Conservation (phyloP, 306 rosid genomes). For the Mucuna pruriens region DNA sequence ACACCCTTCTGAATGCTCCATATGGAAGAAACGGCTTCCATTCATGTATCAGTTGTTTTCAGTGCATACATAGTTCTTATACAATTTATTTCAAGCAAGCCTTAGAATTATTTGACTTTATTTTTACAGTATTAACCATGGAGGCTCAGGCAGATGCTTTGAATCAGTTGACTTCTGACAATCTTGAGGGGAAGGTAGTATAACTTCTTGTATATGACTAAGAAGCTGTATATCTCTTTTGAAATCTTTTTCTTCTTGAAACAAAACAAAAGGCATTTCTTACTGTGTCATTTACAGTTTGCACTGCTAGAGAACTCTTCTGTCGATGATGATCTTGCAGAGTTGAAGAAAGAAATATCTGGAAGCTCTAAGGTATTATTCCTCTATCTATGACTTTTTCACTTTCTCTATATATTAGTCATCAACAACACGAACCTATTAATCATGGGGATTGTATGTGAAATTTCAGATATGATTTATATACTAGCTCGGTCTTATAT, state of each 20-base stretch:
- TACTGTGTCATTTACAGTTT: slow-evolving; percentile 49
- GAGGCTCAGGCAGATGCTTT: slow-evolving; percentile 81
- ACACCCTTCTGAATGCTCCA: neutral
- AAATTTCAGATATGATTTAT: neutral
- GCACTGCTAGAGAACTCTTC: slow-evolving; percentile 71
- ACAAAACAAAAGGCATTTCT: slow-evolving; percentile 16
- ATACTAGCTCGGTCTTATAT: too few relatives aligned
- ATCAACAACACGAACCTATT: neutral
- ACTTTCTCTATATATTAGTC: neutral
- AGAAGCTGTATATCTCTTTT: neutral
- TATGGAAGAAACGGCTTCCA: neutral
- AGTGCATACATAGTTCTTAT: neutral
- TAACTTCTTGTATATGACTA: neutral
- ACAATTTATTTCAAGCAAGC: neutral
- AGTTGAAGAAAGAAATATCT: slow-evolving; percentile 53
- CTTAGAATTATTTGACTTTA: neutral
- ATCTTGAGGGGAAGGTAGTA: slow-evolving; percentile 74
- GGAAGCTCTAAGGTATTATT: slow-evolving; percentile 63
- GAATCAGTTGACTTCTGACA: slow-evolving; percentile 70
- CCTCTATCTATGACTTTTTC: neutral
- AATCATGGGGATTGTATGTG: neutral
- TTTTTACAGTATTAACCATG: slow-evolving; percentile 65
- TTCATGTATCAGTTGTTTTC: neutral
- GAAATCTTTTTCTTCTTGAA: slow-evolving; percentile 55
- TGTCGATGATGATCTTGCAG: slow-evolving; percentile 67